phyloP scores from a whole-genome alignment of 2,329 filamentous ascomycete species.

The Pseudopithomyces maydicus region DNA sequence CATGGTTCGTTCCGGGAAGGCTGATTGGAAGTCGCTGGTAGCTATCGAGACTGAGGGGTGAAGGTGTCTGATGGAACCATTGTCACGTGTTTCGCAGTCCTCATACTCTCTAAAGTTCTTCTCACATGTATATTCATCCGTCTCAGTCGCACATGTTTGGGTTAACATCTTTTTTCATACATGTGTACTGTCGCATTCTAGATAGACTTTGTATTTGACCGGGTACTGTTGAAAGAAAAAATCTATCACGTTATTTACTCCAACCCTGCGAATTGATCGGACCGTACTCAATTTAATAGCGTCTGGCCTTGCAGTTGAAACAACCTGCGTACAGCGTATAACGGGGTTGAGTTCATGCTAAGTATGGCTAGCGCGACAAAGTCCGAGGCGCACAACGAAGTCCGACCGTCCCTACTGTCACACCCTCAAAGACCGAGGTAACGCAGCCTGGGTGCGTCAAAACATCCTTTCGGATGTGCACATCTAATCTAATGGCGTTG shows the following conservation, averaged over 20 bases:
- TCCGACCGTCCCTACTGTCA: not conserved
- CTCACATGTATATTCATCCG: too few relatives aligned
- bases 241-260: too few relatives aligned
- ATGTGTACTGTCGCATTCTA: too few relatives aligned
- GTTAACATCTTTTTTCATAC: too few relatives aligned
- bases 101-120: too few relatives aligned
- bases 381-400: slow-evolving; percentile 1
- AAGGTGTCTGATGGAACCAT: not conserved
- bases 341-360: not conserved
- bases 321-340: not conserved
- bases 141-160: too few relatives aligned
- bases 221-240: too few relatives aligned
- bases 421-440: not conserved
- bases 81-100: not conserved
- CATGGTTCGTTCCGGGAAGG: not conserved
- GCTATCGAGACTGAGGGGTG: not conserved
- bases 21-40: not conserved
- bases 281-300: not conserved
- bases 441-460: not conserved
- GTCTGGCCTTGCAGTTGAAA: not conserved
- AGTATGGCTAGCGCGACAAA: not conserved
- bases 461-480: not conserved
- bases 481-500: not conserved
- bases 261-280: too few relatives aligned
- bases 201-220: too few relatives aligned